Base-by-base conservation (phyloP, 805 yeast species). In the Brettanomyces custersianus region DNA sequence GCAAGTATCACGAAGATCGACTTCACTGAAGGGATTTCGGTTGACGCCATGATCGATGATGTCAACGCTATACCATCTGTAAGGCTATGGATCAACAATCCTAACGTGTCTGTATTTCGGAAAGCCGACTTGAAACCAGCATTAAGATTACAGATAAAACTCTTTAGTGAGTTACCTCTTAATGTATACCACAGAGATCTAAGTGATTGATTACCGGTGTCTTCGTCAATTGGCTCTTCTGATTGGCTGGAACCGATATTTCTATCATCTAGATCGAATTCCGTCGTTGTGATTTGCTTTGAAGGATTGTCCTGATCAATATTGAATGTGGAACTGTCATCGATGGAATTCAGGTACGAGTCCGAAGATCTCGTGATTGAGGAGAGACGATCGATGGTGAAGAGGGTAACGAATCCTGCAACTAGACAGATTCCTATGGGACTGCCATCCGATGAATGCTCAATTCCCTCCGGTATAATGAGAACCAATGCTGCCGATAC, bases 1-100 rank as follows among this genome's bases (percentile, higher is more conserved):
- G 84, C 77, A 10, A 76, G 34, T 32, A 78, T 70, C 34, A 82
- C 72, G 26, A 75, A 44, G 3, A 50, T 37, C 4, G 55, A 45
- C 20, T 40, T 40, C 10, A 48, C 13, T 20, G 41, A 26, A 1
- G 40, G 29, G 8, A 39, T 27, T 58, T 65, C 25, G 68, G 54
- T 5, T 11, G 31, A 18, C 59, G 39, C 59, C 16, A 43, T 29
- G n/a, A 44, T 9, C 3, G 49, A 42, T 0, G 86, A 70, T 0
- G 87, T 86, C 24, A 82, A 59, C 0, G 86, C 79, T 5, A 82
- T 60, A 2, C 94, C 94, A 47, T 82, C 94, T 2, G 83, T 74
- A 3, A 74, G 47, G 1, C 84, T 72, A 49, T 82, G 94, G 12
- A 81, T 61, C 1, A 80, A 49, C 11, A 82, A 60, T 0, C 87